These are phyloP conservation scores for Apiospora malaysiana DNA, from an alignment of 2,329 filamentous ascomycete species.

Conservation along the genomic window DNA sequence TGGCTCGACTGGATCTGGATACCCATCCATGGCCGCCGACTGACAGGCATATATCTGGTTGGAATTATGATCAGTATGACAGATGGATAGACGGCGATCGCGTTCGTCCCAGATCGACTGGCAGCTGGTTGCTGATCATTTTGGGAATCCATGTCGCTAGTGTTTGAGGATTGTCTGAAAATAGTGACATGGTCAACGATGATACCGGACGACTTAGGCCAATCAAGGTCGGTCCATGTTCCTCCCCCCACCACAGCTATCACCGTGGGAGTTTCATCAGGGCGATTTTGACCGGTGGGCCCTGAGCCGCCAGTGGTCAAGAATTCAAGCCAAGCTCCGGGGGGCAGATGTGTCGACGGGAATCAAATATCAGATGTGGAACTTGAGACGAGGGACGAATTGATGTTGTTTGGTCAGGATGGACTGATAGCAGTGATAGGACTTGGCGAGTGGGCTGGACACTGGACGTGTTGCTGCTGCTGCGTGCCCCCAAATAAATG, in stretches of 20 bases:
- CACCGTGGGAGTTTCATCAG: slow-evolving; percentile 4
- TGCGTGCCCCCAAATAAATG: too few relatives aligned
- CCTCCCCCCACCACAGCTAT: background rate
- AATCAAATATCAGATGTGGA: background rate
- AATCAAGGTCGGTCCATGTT: background rate
- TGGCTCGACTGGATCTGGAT: background rate
- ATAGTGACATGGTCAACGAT: slow-evolving; percentile 1
- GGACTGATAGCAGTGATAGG: background rate
- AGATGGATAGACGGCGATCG: slow-evolving; percentile 6
- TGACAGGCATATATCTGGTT: background rate
- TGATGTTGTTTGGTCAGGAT: background rate
- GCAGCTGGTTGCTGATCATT: background rate
- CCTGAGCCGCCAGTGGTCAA: background rate
- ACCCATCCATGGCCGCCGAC: background rate
- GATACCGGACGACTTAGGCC: background rate
- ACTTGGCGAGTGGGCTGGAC: background rate
- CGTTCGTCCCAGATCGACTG: slow-evolving; percentile 14
- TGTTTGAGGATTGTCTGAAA: slow-evolving; percentile 14
- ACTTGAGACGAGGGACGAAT: background rate
- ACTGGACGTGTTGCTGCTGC: too few relatives aligned
- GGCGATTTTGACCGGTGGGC: background rate
- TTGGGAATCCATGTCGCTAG: background rate
- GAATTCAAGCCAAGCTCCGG: background rate
- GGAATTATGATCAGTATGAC: background rate
- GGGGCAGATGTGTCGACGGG: background rate